Evolutionary conservation across 1,139 yeast species (phyloP).

Genomic region (Spathaspora jeffriesii): DNA sequence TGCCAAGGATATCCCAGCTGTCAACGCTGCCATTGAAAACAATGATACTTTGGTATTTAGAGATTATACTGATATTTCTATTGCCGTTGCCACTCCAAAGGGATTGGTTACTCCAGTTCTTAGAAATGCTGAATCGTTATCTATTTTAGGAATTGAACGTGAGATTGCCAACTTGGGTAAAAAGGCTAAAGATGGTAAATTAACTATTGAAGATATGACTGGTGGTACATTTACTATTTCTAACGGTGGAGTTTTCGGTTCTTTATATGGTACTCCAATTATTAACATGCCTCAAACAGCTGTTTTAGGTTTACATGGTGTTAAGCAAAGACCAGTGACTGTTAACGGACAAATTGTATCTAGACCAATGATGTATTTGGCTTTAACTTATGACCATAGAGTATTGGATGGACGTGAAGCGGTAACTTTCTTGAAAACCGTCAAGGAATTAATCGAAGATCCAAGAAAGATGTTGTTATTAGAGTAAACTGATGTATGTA

Average conservation of each 20-base stretch:
- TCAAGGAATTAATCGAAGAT: slow-evolving; percentile 97
- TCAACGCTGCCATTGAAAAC: slow-evolving; percentile 92
- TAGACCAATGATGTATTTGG: slow-evolving; percentile 99
- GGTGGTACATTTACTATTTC: slow-evolving; percentile 99
- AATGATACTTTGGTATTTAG: slow-evolving; percentile 94
- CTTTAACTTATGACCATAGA: slow-evolving; percentile 98
- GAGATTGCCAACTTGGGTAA: slow-evolving; percentile 81
- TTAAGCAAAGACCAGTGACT: slow-evolving; percentile 96
- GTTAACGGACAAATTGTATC: slow-evolving; percentile 95
- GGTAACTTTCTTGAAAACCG: slow-evolving; percentile 92
- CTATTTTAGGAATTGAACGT: slow-evolving; percentile 86
- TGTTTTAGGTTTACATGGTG: slow-evolving; percentile 96
- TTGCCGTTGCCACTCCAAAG: slow-evolving; percentile 99
- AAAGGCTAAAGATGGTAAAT: slow-evolving; percentile 97
- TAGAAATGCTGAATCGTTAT: slow-evolving; percentile 93
- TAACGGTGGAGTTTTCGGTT: slow-evolving; percentile 99
- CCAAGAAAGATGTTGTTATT: slow-evolving; percentile 97
- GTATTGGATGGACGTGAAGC: slow-evolving; percentile 99
- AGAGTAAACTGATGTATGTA: slow-evolving; percentile 26
- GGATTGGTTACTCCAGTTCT: slow-evolving; percentile 98
- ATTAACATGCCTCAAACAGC: slow-evolving; percentile 99
- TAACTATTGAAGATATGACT: slow-evolving; percentile 97
- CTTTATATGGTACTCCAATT: slow-evolving; percentile 97
- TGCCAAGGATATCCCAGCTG: slow-evolving; percentile 93
- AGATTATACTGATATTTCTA: slow-evolving; percentile 93